A percentile compares a stretch with the other conserved stretches of the same genome.
Conservation (phyloP, 805 yeast species). For the Lipomyces sp. region DNA sequence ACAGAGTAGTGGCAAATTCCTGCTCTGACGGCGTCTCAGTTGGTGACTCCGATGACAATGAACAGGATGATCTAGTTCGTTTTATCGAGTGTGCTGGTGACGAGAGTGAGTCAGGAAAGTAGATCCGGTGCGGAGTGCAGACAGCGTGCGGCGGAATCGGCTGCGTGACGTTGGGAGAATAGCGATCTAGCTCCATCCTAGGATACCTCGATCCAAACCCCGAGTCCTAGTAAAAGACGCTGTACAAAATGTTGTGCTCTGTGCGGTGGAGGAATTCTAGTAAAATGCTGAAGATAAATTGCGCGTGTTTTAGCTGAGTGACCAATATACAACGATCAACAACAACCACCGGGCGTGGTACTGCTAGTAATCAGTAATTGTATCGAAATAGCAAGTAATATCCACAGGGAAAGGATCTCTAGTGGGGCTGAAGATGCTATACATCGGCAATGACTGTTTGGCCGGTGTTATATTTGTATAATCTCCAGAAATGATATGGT, state of each 20-base stretch:
- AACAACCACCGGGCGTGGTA: not conserved
- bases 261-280: not conserved
- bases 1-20: not conserved
- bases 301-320: not conserved
- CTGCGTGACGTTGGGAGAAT: not conserved
- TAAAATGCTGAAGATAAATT: not conserved
- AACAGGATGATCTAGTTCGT: conserved; percentile 5
- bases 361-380: not conserved
- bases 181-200: conserved; percentile 6
- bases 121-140: not conserved
- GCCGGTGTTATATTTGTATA: not conserved
- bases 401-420: not conserved
- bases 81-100: not conserved
- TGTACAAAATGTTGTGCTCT: not conserved
- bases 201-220: not conserved
- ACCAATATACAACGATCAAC: not conserved
- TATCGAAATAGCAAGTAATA: not conserved
- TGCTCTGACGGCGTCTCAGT: not conserved
- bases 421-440: not conserved
- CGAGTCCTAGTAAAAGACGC: not conserved
- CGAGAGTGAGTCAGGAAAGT: not conserved
- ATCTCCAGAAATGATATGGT: not conserved
- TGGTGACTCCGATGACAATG: not conserved
- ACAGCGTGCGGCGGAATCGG: conserved; percentile 1
- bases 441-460: not conserved